phyloP scores from a whole-genome alignment of 2,329 filamentous ascomycete genomes.

The Fusarium clavum region DNA sequence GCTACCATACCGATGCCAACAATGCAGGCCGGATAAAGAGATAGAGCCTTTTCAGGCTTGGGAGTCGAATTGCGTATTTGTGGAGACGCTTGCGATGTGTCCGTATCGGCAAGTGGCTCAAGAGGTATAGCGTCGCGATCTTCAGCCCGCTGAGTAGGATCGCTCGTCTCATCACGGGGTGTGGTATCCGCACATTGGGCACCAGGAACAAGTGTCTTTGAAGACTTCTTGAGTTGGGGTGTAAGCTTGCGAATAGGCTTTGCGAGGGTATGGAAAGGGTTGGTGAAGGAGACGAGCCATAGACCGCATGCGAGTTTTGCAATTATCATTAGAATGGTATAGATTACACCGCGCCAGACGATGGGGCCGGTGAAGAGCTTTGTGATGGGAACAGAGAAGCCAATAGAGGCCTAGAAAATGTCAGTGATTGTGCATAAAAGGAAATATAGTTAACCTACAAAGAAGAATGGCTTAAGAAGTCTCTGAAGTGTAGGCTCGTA shows the following conservation, averaged over 20 bases:
- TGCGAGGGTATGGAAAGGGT: not conserved
- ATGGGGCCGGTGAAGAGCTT: slow-evolving; percentile 72
- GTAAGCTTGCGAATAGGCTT: not conserved
- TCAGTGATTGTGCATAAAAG: not conserved
- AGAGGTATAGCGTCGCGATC: not conserved
- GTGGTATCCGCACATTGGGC: slow-evolving; percentile 22
- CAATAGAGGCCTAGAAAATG: slow-evolving; percentile 66
- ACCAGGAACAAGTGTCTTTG: slow-evolving; percentile 14
- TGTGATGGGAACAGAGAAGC: slow-evolving; percentile 81
- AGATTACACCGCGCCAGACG: slow-evolving; percentile 80
- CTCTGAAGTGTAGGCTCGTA: slow-evolving; percentile 55
- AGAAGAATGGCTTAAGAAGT: slow-evolving; percentile 78
- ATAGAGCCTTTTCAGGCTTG: slow-evolving; percentile 62
- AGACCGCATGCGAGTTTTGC: slow-evolving; percentile 70
- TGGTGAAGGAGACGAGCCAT: slow-evolving; percentile 61
- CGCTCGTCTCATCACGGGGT: not conserved
- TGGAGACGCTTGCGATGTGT: not conserved
- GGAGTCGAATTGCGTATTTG: slow-evolving; percentile 16
- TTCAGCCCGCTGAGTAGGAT: not conserved
- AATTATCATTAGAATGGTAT: slow-evolving; percentile 76
- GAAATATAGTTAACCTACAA: slow-evolving; percentile 59
- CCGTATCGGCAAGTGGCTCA: not conserved
- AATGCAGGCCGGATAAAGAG: slow-evolving; percentile 74
- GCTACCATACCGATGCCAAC: slow-evolving; percentile 77
- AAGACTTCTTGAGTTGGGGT: not conserved